Evolutionary conservation across 164 flowering plant genomes (phyloP).

Genomic region (Litsea cubeba): DNA sequence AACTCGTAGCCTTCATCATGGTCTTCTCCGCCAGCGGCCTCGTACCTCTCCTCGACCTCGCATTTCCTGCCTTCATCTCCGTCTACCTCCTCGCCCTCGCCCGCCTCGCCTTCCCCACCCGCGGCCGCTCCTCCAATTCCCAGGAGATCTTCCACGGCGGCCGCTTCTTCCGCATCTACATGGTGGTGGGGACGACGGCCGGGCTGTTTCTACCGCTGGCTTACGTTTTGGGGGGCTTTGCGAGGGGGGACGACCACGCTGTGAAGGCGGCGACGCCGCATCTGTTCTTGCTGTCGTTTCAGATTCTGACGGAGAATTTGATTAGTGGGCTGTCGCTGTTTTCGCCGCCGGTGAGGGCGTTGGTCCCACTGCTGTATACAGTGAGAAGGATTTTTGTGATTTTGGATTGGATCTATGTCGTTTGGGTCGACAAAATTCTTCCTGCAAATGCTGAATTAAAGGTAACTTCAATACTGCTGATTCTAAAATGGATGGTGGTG

Average conservation of each 20-base stretch:
- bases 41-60: slow-evolving; percentile 73
- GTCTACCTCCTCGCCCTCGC: slow-evolving; percentile 56
- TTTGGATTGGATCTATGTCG: slow-evolving; percentile 73
- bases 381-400: slow-evolving; percentile 68
- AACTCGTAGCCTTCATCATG: slow-evolving; percentile 92
- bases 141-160: slow-evolving; percentile 51
- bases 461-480: slow-evolving; percentile 25
- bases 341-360: slow-evolving; percentile 83
- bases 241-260: slow-evolving; percentile 81
- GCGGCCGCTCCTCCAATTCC: slow-evolving; percentile 17
- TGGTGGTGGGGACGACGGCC: slow-evolving; percentile 60
- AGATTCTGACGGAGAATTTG: slow-evolving; percentile 84
- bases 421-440: slow-evolving; percentile 65
- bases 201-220: slow-evolving; percentile 95
- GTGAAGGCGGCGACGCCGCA: slow-evolving; percentile 84
- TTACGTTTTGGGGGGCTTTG: slow-evolving; percentile 89
- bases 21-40: slow-evolving; percentile 93
- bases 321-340: slow-evolving; percentile 74
- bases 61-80: slow-evolving; percentile 66
- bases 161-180: slow-evolving; percentile 51
- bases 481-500: neutral
- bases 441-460: slow-evolving; percentile 54
- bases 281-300: slow-evolving; percentile 75
- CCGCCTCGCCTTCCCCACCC: slow-evolving; percentile 66
- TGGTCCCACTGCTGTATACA: slow-evolving; percentile 83